Conservation (phyloP, 2,329 filamentous ascomycete species). For the Alternaria burnsii region DNA sequence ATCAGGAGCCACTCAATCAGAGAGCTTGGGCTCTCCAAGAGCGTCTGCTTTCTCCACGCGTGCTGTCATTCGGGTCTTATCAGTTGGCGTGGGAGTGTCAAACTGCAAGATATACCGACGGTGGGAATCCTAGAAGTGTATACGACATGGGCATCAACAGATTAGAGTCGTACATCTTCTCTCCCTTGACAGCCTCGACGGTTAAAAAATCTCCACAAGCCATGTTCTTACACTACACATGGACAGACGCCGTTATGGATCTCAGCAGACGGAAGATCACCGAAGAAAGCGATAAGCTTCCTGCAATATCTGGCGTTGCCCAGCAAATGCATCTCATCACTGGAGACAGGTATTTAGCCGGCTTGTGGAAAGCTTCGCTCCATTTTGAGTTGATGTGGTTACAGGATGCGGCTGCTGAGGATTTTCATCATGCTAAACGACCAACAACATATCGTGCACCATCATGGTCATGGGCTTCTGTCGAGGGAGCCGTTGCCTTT, state of each 20-base stretch:
- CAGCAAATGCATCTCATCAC: neutral
- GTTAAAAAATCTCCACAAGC: neutral
- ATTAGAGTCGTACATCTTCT: neutral
- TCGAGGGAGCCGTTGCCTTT: neutral
- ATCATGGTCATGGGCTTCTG: constrained; percentile 1
- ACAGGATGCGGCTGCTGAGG: neutral
- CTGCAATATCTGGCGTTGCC: neutral
- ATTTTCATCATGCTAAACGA: neutral
- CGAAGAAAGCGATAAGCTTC: constrained; percentile 1
- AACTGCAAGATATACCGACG: neutral
- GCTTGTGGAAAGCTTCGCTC: neutral
- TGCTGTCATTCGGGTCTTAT: neutral
- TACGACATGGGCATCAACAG: neutral
- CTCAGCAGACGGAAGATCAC: neutral
- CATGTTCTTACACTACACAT: neutral
- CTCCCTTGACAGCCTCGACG: neutral
- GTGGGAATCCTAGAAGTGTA: neutral
- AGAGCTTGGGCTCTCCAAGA: neutral
- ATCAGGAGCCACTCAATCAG: neutral
- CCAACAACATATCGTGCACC: neutral
- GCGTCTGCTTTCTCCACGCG: neutral
- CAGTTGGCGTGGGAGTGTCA: neutral
- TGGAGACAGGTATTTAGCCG: neutral
- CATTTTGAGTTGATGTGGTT: neutral
- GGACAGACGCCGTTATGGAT: neutral